Percentiles rank a stretch among this genome's conserved stretches.
phyloP scores from a whole-genome alignment of 192 early-diverging fungal species.

The Thamnidium elegans region DNA sequence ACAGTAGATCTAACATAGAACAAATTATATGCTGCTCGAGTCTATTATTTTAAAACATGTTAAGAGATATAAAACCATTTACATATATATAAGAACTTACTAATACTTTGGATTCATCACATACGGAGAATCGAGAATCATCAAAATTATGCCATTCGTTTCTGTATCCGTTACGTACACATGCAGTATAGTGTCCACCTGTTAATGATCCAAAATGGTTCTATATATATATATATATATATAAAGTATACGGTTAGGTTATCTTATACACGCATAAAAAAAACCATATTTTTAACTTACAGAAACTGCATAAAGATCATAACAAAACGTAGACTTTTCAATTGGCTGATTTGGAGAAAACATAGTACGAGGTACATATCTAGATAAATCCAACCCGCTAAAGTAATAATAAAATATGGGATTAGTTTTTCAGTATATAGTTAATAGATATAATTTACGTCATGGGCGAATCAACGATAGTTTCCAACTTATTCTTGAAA shows the following conservation, averaged over 20 bases:
- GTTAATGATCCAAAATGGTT: conserved; percentile 77
- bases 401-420: not conserved
- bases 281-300: conserved; percentile 47
- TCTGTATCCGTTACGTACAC: conserved; percentile 59
- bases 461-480: conserved; percentile 81
- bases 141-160: conserved; percentile 85
- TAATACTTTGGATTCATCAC: conserved; percentile 51
- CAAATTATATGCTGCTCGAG: conserved; percentile 58
- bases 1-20: conserved; percentile 50
- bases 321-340: conserved; percentile 31
- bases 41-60: conserved; percentile 32
- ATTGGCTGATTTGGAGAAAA: conserved; percentile 9
- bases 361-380: conserved; percentile 45
- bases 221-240: conserved; percentile 15
- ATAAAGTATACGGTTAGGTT: not conserved
- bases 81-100: conserved; percentile 39
- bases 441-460: conserved; percentile 24
- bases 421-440: not conserved
- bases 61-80: conserved; percentile 3
- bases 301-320: conserved; percentile 81
- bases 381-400: conserved; percentile 54
- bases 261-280: not conserved
- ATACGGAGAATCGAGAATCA: conserved; percentile 69
- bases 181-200: conserved; percentile 77
- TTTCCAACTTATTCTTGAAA: conserved; percentile 90